phyloP scores from a whole-genome alignment of 2,329 filamentous ascomycete species.

The Penicillium glabrum region DNA sequence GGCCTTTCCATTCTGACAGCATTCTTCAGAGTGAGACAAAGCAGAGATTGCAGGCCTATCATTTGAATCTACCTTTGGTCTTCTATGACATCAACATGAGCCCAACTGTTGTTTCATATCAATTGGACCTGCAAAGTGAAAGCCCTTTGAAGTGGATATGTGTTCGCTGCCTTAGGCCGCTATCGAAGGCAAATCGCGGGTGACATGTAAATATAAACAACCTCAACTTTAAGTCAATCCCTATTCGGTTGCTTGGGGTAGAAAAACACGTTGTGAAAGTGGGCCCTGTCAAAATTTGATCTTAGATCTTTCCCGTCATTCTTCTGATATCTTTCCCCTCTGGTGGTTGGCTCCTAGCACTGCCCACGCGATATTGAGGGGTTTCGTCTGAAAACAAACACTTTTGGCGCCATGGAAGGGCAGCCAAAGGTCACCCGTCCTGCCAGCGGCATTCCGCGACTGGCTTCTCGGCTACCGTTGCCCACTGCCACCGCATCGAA shows the following conservation, averaged over 20 bases:
- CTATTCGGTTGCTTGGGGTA: constrained; percentile 1
- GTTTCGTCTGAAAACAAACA: constrained; percentile 6
- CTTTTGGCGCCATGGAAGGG: constrained; percentile 32
- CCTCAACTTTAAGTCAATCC: constrained; percentile 4
- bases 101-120: not conserved
- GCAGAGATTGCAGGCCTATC: not conserved
- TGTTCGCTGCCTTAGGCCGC: constrained; percentile 13
- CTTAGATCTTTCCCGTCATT: constrained; percentile 2
- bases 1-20: not conserved
- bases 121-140: not conserved
- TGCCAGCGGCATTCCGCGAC: constrained; percentile 49
- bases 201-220: constrained; percentile 20
- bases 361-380: not conserved
- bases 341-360: constrained; percentile 3
- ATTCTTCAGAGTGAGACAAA: too few species aligned
- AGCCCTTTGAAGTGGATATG: not conserved
- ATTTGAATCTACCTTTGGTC: not conserved
- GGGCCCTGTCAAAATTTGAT: not conserved
- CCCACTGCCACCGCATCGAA: constrained; percentile 42
- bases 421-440: constrained; percentile 29
- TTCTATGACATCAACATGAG: not conserved
- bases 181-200: constrained; percentile 9
- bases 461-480: constrained; percentile 54
- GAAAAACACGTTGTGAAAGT: constrained; percentile 2
- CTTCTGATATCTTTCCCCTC: not conserved